Evolutionary conservation across 1,284 basidiomycete genomes (phyloP), one percentile per base, ranked within the genome.

Genomic region (Ustilago trichophora): DNA sequence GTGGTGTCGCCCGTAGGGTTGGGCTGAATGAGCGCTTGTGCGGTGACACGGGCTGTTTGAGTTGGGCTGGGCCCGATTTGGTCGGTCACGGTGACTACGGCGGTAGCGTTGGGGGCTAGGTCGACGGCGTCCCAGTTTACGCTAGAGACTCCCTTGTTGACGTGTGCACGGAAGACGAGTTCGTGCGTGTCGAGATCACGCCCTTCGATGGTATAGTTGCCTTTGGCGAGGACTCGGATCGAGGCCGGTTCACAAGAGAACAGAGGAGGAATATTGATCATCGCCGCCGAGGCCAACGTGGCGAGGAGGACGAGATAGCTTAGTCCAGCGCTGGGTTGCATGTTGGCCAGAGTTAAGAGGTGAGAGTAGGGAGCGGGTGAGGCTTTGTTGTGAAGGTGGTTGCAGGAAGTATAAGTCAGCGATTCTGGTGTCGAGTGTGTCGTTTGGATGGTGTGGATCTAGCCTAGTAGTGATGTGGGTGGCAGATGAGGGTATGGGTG

Each of bases 151-250:
- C 37, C 36, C 13, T 42, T 27, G 11, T 46, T 33, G 37, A 45
- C 35, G 29, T 29, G 53, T 1, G 37, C 34, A 10, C 47, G 65
- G 40, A 68, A 63, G 31, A 55, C 44, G 25, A 63, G 50, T 29
- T 58, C 58, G 47, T 43, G 40, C 4, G 65, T 27, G 6, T 24
- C 37, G 7, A 8, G 15, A 12, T 68, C 52, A 18, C 59, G 54
- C 1, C 43, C 65, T 32, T 63, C 58, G 38, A 68, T 49, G 18
- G 65, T 68, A 44, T 50, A 63, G 45, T 68, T 68, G 58, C 65
- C 65, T 13, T 18, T 22, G 6, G 65, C 41, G 15, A 19, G 12
- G 16, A 68, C 51, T 12, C 18, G 34, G 22, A 68, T 50, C 8
- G 38, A 13, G 16, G 65, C 65, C 6, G 65, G 58, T 26, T 57